phyloP scores from a whole-genome alignment of 2,329 filamentous ascomycete species.

The Xenosphaeropsis pyriputrescens region DNA sequence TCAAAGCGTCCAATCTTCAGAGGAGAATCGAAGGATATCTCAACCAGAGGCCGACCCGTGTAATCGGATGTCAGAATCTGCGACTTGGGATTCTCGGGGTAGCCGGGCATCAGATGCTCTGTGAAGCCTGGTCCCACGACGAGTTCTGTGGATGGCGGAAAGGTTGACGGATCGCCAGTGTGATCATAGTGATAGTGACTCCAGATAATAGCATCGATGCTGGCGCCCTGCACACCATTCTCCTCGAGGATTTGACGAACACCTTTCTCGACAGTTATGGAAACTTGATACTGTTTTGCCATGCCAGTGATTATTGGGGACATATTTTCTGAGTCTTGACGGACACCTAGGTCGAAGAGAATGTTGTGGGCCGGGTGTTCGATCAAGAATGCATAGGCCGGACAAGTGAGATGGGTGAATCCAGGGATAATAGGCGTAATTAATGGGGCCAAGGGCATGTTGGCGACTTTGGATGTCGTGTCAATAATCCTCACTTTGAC shows the following conservation, averaged over 20 bases:
- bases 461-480: conserved; percentile 13
- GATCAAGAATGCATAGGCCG: conserved; percentile 30
- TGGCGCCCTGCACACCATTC: conserved; percentile 17
- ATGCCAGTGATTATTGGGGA: conserved; percentile 15
- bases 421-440: conserved; percentile 18
- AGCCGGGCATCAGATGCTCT: conserved; percentile 24
- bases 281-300: conserved; percentile 18
- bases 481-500: conserved; percentile 20
- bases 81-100: conserved; percentile 23
- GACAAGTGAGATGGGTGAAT: conserved; percentile 19
- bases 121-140: conserved; percentile 33
- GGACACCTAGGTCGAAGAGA: conserved; percentile 21
- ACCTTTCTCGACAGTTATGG: conserved; percentile 25
- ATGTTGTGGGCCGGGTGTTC: conserved; percentile 22
- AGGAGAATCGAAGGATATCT: conserved; percentile 18
- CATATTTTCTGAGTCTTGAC: conserved; percentile 27
- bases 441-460: conserved; percentile 10
- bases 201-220: conserved; percentile 21
- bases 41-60: conserved; percentile 18
- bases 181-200: conserved; percentile 25
- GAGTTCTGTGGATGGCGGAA: conserved; percentile 24
- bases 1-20: conserved; percentile 28
- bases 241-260: conserved; percentile 24
- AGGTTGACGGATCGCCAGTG: conserved; percentile 25
- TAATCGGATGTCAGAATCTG: conserved; percentile 25